Conservation (phyloP, 371 early-diverging fungal genomes). For the Dichotomocladium elegans region DNA sequence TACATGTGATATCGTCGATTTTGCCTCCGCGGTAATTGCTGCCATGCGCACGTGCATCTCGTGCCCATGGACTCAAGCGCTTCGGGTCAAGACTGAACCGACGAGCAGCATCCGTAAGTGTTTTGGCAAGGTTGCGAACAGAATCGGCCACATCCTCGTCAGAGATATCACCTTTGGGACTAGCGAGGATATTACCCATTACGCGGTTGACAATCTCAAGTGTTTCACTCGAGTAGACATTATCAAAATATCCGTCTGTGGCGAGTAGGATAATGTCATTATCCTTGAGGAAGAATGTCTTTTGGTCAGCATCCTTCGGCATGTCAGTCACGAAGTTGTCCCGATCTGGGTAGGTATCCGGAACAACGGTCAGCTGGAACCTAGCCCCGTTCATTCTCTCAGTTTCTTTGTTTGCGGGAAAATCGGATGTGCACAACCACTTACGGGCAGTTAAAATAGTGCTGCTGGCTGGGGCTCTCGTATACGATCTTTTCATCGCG, state of each 20-base stretch:
- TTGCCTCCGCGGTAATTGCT: conserved; percentile 46
- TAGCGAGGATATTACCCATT: conserved; percentile 27
- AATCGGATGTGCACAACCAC: conserved; percentile 1
- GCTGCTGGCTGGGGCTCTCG: conserved; percentile 65
- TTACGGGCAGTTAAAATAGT: conserved; percentile 72
- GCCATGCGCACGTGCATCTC: conserved; percentile 43
- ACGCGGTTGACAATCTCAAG: conserved; percentile 45
- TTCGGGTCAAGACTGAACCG: conserved; percentile 54
- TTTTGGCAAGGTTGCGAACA: conserved; percentile 51
- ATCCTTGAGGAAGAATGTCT: conserved; percentile 57
- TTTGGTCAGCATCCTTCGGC: conserved; percentile 61
- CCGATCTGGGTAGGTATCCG: conserved; percentile 52
- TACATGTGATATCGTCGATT: conserved; percentile 50
- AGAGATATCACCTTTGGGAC: neutral
- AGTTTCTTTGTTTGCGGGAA: neutral
- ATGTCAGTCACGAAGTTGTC: conserved; percentile 55
- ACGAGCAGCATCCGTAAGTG: conserved; percentile 53
- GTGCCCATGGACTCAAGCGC: conserved; percentile 48
- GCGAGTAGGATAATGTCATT: conserved; percentile 67
- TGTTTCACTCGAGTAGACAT: conserved; percentile 63
- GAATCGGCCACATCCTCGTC: conserved; percentile 42
- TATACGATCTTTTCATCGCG: conserved; percentile 57
- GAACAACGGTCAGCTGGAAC: conserved; percentile 65
- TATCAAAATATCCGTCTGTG: conserved; percentile 72
- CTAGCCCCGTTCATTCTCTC: conserved; percentile 14